Conservation (phyloP, 345 rosid species). For the Eucalyptus sp. region DNA sequence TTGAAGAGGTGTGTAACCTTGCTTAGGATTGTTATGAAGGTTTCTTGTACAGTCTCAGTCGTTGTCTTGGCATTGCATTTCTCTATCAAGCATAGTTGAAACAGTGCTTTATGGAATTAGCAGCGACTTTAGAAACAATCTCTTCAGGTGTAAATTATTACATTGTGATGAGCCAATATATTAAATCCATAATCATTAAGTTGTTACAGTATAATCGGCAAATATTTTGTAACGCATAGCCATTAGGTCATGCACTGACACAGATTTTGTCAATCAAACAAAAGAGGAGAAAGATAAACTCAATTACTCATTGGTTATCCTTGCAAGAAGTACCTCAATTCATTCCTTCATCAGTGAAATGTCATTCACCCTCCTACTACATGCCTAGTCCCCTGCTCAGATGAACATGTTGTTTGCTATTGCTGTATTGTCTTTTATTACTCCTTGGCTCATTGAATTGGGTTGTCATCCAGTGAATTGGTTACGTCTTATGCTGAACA, state of each 20-base stretch:
- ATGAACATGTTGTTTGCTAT: neutral
- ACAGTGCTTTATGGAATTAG: neutral
- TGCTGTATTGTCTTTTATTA: neutral
- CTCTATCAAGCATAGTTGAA: neutral
- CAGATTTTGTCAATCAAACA: neutral
- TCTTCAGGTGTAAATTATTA: neutral
- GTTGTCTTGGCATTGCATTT: neutral
- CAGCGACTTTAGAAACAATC: neutral
- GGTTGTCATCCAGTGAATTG: constrained; percentile 39
- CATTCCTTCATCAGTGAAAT: neutral
- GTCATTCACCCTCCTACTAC: neutral
- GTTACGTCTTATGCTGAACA: constrained; percentile 78
- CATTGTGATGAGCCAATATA: neutral
- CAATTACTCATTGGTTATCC: neutral
- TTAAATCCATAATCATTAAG: neutral
- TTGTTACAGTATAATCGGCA: neutral
- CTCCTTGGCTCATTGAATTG: neutral
- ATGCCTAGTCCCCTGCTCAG: neutral
- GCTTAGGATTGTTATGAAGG: neutral
- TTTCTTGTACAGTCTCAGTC: neutral
- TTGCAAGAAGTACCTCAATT: neutral
- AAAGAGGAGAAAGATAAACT: neutral
- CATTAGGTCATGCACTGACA: neutral
- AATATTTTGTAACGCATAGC: neutral
- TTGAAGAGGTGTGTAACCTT: neutral